Conservation (phyloP, 2,329 filamentous ascomycete species). For the Fusarium dimerum region DNA sequence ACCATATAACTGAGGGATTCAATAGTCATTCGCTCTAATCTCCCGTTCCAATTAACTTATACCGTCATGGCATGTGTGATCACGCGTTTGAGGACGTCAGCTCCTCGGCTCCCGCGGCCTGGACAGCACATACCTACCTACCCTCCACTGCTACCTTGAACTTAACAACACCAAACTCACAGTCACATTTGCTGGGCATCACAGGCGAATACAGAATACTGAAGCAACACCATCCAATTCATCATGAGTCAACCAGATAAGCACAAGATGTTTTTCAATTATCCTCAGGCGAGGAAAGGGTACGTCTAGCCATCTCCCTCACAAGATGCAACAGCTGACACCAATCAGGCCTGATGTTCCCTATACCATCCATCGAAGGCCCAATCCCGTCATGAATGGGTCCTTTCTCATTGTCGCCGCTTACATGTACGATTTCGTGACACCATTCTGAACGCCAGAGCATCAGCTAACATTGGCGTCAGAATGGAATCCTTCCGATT, state of each 20-base stretch:
- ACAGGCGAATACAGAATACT: neutral
- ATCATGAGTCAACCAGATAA: constrained; percentile 6
- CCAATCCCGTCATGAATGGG: constrained; percentile 19
- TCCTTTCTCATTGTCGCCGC: constrained; percentile 17
- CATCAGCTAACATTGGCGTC: neutral
- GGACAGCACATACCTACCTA: neutral
- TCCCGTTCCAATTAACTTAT: neutral
- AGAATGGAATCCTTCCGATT: constrained; percentile 29
- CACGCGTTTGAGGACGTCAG: neutral
- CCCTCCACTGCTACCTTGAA: constrained; percentile 2
- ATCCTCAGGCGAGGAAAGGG: constrained; percentile 21
- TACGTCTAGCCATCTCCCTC: neutral
- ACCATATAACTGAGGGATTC: neutral
- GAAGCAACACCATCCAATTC: neutral
- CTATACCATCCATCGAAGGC: constrained; percentile 16
- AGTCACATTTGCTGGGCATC: too few species aligned
- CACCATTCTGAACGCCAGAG: rapidly evolving
- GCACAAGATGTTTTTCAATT: constrained; percentile 20
- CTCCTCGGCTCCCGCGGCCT: neutral
- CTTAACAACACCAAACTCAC: constrained; percentile 8
- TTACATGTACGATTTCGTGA: constrained; percentile 11
- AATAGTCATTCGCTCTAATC: neutral
- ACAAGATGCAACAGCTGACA: neutral
- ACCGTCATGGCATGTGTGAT: neutral
- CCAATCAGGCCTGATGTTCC: constrained; percentile 18